phyloP scores from a whole-genome alignment of 2,329 filamentous ascomycete species.

The Rhinocladiella mackenziei region DNA sequence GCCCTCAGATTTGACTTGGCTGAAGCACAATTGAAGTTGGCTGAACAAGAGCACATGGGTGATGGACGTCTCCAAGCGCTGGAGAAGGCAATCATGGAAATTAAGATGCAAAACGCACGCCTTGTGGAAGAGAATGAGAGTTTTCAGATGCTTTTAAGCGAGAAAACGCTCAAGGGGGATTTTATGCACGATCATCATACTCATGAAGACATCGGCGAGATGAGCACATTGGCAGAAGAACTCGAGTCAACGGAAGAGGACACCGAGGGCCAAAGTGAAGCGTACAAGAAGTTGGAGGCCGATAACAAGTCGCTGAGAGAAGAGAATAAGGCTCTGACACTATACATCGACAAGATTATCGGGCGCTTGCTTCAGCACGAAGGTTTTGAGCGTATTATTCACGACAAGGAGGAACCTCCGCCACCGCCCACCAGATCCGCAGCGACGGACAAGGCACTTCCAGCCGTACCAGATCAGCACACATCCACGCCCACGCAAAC shows the following conservation, averaged over 20 bases:
- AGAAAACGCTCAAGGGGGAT: constrained; percentile 93
- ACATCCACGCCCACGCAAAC: constrained; percentile 61
- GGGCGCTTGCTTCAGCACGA: constrained; percentile 89
- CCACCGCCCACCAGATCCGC: constrained; percentile 41
- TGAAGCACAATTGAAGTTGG: constrained; percentile 90
- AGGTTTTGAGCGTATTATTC: constrained; percentile 74
- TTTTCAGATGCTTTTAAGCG: constrained; percentile 89
- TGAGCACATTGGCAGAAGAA: constrained; percentile 75
- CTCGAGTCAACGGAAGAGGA: constrained; percentile 64
- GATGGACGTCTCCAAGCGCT: constrained; percentile 83
- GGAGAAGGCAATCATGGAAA: constrained; percentile 85
- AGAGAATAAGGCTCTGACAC: constrained; percentile 91
- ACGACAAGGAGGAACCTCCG: constrained; percentile 37
- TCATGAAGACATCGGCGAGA: constrained; percentile 47
- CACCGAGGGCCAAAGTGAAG: constrained; percentile 58
- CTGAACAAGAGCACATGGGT: constrained; percentile 89
- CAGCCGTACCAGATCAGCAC: constrained; percentile 64
- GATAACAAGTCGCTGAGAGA: constrained; percentile 80
- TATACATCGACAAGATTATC: constrained; percentile 99
- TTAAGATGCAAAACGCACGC: constrained; percentile 90
- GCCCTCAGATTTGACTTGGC: constrained; percentile 86
- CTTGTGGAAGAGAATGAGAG: constrained; percentile 99
- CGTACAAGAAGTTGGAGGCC: constrained; percentile 65
- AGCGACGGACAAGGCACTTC: constrained; percentile 73
- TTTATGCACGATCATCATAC: constrained; percentile 60